A percentile compares a stretch with the other conserved stretches of the same genome.
These are phyloP conservation scores for Fusarium sp. DNA, from an alignment of 2,329 filamentous ascomycete genomes.

Conservation along the genomic window DNA sequence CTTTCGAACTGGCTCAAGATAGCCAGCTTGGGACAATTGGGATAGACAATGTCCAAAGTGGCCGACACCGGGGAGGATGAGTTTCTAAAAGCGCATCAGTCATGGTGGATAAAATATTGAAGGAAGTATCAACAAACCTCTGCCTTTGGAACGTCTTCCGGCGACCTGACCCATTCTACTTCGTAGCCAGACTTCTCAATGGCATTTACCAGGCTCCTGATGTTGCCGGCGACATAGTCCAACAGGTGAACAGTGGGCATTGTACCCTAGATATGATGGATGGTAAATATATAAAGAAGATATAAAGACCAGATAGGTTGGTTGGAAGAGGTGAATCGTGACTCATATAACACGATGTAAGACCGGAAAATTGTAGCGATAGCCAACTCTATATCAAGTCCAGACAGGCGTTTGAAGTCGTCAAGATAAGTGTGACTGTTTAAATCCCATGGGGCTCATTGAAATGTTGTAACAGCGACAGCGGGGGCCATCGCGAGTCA, in stretches of 20 bases:
- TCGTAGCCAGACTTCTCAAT: conserved; percentile 95
- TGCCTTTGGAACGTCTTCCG: conserved; percentile 83
- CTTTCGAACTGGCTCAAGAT: conserved; percentile 79
- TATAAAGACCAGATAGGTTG: not conserved
- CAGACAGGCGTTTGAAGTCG: conserved; percentile 7
- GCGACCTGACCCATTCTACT: conserved; percentile 89
- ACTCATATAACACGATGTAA: not conserved
- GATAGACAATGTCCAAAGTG: conserved; percentile 96
- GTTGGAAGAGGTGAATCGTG: not conserved
- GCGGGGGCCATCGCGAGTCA: conserved; percentile 35
- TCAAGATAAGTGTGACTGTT: conserved; percentile 24
- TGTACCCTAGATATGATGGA: conserved; percentile 39
- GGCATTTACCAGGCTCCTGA: conserved; percentile 94
- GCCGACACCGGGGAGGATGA: conserved; percentile 95
- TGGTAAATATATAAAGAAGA: conserved; percentile 9
- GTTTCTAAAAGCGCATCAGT: conserved; percentile 65
- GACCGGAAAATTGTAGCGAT: not conserved
- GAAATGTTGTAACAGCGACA: conserved; percentile 31
- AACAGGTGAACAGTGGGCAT: conserved; percentile 82
- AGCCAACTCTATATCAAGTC: conserved; percentile 25
- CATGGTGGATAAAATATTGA: not conserved
- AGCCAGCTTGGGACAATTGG: conserved; percentile 83
- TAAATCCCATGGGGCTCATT: conserved; percentile 21
- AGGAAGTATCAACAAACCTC: conserved; percentile 67
- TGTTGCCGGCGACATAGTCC: conserved; percentile 95